Base-by-base conservation (phyloP, 305 asterid genomes). In the Fraxinus velutina region DNA sequence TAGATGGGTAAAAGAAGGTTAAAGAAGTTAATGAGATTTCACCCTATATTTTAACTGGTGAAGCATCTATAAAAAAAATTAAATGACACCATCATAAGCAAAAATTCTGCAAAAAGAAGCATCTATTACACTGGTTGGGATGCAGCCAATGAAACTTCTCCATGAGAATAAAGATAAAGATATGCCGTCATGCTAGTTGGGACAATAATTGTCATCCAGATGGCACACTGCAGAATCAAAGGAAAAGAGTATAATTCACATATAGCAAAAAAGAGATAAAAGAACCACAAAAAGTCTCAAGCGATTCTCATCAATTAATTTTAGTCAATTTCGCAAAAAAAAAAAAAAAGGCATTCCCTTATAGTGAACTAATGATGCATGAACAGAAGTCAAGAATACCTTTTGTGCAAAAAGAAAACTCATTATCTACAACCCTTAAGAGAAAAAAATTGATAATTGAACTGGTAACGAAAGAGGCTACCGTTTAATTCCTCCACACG, bases 71-170 rank as follows among this genome's bases (percentile, higher is more conserved):
- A 86, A 71, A 83, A 74, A 36, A 78, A 30, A 27, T 29, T 71
- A 79, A 76, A 79, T 50, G 37, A 80, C 22, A 68, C 29, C 30
- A 0, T 75, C 78, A 79, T 8, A 29, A 4, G 37, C 47, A 82
- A 44, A 77, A 66, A 75, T 27, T 81, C 60, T 47, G 84, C 76
- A 83, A 91, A 85, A 90, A 87, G 98, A 90, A 88, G 92, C 93
- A 96, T 96, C 99, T 96, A 96, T 94, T 96, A 96, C 99, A 96
- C 98, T 91, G 98, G 99, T 96, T 96, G 98, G 84, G 90, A 96
- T 73, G 99, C 99, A 80, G 99, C 98, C 90, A 93, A 89, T 30
- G 97, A 86, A 80, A 93, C 97, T 88, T 94, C 98, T 83, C 99
- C 99, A 66, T 96, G 97, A 85, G 99, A 96, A 86, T 94, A 94